Evolutionary conservation across 2,329 filamentous ascomycete species (phyloP), one percentile per base, ranked within the genome.

Genomic region (Diaporthe vexans): DNA sequence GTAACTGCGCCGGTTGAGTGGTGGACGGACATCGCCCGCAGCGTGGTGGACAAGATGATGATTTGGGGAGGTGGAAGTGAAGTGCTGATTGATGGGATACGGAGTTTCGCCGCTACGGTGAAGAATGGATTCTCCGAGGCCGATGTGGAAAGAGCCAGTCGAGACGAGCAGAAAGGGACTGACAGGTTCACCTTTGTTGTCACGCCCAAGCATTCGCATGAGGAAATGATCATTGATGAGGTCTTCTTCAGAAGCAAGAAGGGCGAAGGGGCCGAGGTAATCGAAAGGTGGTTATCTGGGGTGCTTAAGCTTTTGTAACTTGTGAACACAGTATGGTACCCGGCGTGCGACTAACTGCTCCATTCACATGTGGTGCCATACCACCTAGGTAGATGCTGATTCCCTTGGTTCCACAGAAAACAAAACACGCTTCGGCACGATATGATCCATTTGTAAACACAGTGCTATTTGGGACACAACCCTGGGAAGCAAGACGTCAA

Each of bases 201-300:
- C 8, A 67, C 71, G 10, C 71, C 71, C 7, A 57, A 67, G 17
- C 58, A 61, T 19, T 52, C 71, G 4, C 71, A 72, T 43, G 71
- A 72, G 59, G 71, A 72, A 17, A 72, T 72, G 71, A 72, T 72
- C 19, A 67, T 72, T 33, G 71, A 72, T 54, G 71, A 72, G 26
- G 35, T 72, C 13, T 46, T 54, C 21, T 52, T 72, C 29, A 63
- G 71, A 33, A 56, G n/a, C 19, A 63, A 57, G n/a, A 72, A 72
- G 19, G 48, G 48, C 1, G 51, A 72, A 26, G 71, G 56, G 4
- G 71, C 71, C 0, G 63, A 46, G 37, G 71, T 65, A 0, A 52
- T 72, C 5, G 59, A 72, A 67, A 35, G 52, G 11, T 72, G 71
- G 71, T 11, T 72, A 4, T 54, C 71, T 19, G 58, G 46, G 11